Evolutionary conservation across 176 grass and related monocot genomes (phyloP), one percentile per base, ranked within the genome.

Genomic region (Saccharum officinarum): DNA sequence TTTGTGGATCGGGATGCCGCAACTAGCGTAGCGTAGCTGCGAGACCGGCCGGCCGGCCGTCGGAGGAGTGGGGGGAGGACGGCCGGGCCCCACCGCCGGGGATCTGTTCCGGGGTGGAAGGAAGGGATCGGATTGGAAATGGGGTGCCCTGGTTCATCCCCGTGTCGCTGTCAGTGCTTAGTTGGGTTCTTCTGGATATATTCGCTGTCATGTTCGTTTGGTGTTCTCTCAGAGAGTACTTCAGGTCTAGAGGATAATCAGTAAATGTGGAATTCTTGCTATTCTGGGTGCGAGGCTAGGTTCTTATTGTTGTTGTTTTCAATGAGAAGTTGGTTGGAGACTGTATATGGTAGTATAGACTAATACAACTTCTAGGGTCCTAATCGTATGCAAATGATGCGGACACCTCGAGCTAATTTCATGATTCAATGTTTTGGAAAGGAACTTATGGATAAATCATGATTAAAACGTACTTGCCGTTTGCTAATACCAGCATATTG

Each of bases 91-190:
- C 54, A 10, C 15, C 16, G 8, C 18, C 7, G 55, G 55, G 52
- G 45, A 47, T 60, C 55, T 60, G 0, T 60, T 61, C 22, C 57
- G 57, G 22, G 45, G 20, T 55, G 40, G 20, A 50, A 50, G 3
- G 49, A 54, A 25, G 8, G 25, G 6, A 63, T 6, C 11, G 2
- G 61, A 64, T 64, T 64, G 23, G 61, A 13, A 63, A 8, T 28
- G 3, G 28, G 17, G 14, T 39, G 38, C 15, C 30, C n/a, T 49
- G 7, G 30, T 20, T 17, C 10, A 49, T 79, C 37, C 5, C 55
- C 57, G 13, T 69, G 80, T 60, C 88, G 57, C 52, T 67, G 8
- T 86, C 72, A 78, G 1, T 65, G 72, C 23, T 69, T 78, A 45
- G 55, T 73, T 57, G 73, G 79, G 37, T 6, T 73, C 37, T 44